phyloP scores from a whole-genome alignment of 2,329 filamentous ascomycete genomes.

The Fusarium sambucinum region DNA sequence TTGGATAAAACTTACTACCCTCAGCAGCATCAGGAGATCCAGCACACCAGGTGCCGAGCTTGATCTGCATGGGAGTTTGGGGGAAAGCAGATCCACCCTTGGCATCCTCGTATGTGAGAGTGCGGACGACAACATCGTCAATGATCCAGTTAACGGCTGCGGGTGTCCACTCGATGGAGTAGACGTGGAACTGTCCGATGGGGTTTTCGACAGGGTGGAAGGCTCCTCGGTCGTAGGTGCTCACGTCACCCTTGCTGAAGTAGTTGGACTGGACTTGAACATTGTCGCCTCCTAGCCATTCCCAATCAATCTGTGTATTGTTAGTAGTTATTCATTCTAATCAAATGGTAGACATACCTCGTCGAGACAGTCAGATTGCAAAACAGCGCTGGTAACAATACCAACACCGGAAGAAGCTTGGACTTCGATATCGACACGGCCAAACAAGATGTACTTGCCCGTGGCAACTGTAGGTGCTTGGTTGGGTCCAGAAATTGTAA shows the following conservation, averaged over 20 bases:
- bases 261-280: conserved; percentile 86
- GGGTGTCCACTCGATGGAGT: conserved; percentile 75
- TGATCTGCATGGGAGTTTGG: conserved; percentile 78
- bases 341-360: conserved; percentile 49
- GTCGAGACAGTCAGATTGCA: conserved; percentile 81
- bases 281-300: conserved; percentile 79
- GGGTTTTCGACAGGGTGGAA: conserved; percentile 66
- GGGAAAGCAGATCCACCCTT: conserved; percentile 71
- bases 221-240: conserved; percentile 72
- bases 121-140: conserved; percentile 71
- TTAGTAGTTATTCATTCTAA: not conserved
- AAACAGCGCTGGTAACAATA: conserved; percentile 80
- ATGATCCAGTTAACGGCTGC: conserved; percentile 73
- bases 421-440: conserved; percentile 76
- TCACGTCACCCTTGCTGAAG: conserved; percentile 78
- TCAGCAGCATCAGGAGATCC: conserved; percentile 67
- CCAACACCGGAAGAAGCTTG: conserved; percentile 79
- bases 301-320: conserved; percentile 76
- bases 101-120: conserved; percentile 69
- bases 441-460: conserved; percentile 88
- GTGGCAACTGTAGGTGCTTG: conserved; percentile 73
- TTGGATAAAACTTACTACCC: conserved; percentile 63
- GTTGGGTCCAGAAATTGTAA: conserved; percentile 68
- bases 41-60: conserved; percentile 75
- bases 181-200: conserved; percentile 68